phyloP scores from a whole-genome alignment of 257 asterid species.

The Osmanthus fragrans region DNA sequence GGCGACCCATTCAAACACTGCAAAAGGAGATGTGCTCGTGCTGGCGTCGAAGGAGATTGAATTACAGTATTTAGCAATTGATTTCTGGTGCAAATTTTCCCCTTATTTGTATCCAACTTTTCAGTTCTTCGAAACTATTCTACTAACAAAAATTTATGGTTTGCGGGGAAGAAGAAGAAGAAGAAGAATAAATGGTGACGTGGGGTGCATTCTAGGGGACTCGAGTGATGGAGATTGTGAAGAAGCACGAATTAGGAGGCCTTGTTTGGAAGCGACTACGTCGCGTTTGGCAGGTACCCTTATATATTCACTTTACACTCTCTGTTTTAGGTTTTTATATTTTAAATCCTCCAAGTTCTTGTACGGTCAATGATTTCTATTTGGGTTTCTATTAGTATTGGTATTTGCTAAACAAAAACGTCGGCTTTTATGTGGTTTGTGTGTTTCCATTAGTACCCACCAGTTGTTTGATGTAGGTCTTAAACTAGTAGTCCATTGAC shows the following conservation, averaged over 20 bases:
- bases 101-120: no score
- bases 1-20: no score
- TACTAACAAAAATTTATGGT: not conserved
- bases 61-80: no score
- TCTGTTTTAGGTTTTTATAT: not conserved
- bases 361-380: not conserved
- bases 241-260: conserved; percentile 83
- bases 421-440: not conserved
- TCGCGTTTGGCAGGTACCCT: conserved; percentile 45
- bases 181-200: conserved; percentile 30
- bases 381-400: no score
- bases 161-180: not conserved
- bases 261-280: conserved; percentile 96
- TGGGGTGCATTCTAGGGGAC: conserved; percentile 89
- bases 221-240: conserved; percentile 76
- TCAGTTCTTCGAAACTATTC: no score
- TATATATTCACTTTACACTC: not conserved
- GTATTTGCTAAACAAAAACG: not conserved
- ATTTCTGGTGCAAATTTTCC: no score
- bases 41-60: no score
- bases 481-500: not conserved
- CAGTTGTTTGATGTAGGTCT: not conserved
- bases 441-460: not conserved
- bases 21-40: no score
- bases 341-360: not conserved